Conservation (phyloP, 1,139 yeast genomes). For the Pichiaceae sp. region DNA sequence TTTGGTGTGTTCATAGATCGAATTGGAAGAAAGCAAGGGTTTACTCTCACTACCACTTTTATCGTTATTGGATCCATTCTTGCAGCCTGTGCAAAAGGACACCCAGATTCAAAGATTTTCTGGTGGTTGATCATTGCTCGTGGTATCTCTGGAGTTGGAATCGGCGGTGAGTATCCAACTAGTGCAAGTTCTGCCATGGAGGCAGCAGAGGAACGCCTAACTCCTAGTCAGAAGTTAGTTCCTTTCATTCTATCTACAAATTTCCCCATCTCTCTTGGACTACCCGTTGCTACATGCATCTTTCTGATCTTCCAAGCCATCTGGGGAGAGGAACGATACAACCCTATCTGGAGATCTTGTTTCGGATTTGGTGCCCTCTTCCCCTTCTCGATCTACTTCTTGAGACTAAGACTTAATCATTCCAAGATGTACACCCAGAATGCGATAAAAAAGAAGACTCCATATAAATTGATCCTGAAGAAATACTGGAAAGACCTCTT, state of each 20-base stretch:
- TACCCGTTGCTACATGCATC: conserved; percentile 40
- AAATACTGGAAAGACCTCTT: conserved; percentile 38
- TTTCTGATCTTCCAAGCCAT: conserved; percentile 41
- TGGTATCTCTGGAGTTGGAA: conserved; percentile 67
- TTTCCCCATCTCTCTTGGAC: conserved; percentile 42
- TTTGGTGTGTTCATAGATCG: conserved; percentile 39
- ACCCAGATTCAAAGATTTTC: conserved; percentile 25
- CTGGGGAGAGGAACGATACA: conserved; percentile 20
- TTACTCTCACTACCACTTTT: conserved; percentile 36
- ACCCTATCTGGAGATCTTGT: conserved; percentile 40
- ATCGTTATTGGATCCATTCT: conserved; percentile 36
- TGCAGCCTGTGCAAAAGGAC: conserved; percentile 44
- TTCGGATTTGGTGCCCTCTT: conserved; percentile 47
- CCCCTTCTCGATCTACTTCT: conserved; percentile 43
- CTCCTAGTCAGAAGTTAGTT: conserved; percentile 32
- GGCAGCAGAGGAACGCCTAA: conserved; percentile 48
- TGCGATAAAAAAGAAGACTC: conserved; percentile 35
- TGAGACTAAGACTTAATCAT: conserved; percentile 41
- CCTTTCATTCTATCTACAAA: conserved; percentile 39
- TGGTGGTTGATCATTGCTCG: conserved; percentile 68
- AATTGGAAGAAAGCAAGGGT: conserved; percentile 40
- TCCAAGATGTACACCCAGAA: conserved; percentile 38
- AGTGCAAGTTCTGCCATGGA: conserved; percentile 64
- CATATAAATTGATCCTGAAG: conserved; percentile 38
- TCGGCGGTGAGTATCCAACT: conserved; percentile 68